Evolutionary conservation across 192 early-diverging fungal species (phyloP).

Genomic region (Coemansia sp.): DNA sequence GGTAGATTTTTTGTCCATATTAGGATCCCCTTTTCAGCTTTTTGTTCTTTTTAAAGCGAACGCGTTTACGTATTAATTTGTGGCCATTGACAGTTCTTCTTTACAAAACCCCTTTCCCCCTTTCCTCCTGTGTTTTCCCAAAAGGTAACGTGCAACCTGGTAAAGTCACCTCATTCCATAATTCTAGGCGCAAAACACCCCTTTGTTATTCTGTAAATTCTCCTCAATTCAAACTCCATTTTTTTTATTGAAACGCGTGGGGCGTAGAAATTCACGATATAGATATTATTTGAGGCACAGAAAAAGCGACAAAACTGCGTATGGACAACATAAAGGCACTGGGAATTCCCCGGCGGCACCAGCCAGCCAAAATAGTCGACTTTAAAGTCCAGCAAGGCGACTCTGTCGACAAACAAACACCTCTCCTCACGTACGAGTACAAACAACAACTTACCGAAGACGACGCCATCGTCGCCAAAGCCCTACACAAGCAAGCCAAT

Average conservation of each 20-base stretch:
- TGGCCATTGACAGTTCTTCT: too few relatives aligned
- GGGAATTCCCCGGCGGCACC: constrained; percentile 35
- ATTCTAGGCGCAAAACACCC: not conserved
- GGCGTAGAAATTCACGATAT: not conserved
- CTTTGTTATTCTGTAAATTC: not conserved
- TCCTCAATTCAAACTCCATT: not conserved
- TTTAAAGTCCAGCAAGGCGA: constrained; percentile 24
- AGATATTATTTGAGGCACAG: not conserved
- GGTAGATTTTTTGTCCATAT: too few relatives aligned
- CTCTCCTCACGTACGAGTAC: constrained; percentile 48
- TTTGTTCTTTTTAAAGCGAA: not conserved
- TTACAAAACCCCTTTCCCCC: not conserved
- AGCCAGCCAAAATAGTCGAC: constrained; percentile 48
- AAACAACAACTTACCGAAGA: constrained; percentile 14
- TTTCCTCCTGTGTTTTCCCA: not conserved
- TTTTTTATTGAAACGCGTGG: too few relatives aligned
- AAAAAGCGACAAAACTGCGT: not conserved
- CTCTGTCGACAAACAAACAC: constrained; percentile 27
- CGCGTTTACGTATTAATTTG: too few relatives aligned
- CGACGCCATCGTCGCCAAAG: constrained; percentile 21
- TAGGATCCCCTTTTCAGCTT: not conserved
- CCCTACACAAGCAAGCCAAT: constrained; percentile 24
- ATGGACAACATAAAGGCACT: constrained; percentile 44
- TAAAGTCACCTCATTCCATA: not conserved
- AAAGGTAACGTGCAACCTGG: too few relatives aligned